phyloP scores from a whole-genome alignment of 1,284 basidiomycete species.

The Apiotrichum gamsii region DNA sequence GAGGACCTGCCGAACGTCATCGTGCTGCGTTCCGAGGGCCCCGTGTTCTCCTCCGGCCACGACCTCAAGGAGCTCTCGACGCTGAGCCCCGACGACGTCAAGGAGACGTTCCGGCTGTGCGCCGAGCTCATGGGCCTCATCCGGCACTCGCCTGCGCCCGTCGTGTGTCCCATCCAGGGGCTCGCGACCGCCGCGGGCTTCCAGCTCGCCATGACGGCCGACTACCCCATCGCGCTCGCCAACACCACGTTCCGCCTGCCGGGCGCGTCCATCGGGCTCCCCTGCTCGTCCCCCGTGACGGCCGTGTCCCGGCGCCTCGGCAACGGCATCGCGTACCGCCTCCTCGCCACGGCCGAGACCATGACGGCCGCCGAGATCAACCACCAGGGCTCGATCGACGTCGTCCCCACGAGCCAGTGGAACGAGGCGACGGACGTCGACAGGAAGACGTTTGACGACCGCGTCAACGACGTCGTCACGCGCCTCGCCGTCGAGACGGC shows the following conservation, averaged over 20 bases:
- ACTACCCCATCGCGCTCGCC: constrained; percentile 16
- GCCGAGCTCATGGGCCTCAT: constrained; percentile 18
- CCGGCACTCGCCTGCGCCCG: constrained; percentile 13
- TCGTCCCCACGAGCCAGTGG: too few species aligned
- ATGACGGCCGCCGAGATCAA: constrained; percentile 8
- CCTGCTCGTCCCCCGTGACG: constrained; percentile 12
- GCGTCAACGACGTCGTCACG: constrained; percentile 7
- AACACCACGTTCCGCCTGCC: constrained; percentile 14
- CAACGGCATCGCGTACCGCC: constrained; percentile 13
- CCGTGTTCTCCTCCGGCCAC: constrained; percentile 16
- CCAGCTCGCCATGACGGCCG: constrained; percentile 17
- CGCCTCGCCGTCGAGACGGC: constrained; percentile 6
- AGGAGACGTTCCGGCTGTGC: constrained; percentile 19
- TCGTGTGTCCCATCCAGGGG: constrained; percentile 13
- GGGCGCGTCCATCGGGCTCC: constrained; percentile 14
- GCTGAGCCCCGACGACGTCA: constrained; percentile 13
- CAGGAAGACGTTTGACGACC: constrained; percentile 8
- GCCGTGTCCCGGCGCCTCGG: constrained; percentile 14
- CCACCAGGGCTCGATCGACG: constrained; percentile 7
- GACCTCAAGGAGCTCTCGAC: constrained; percentile 17
- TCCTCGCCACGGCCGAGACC: constrained; percentile 16
- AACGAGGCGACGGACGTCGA: too few species aligned
- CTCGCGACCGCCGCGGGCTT: constrained; percentile 16
- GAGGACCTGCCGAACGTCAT: constrained; percentile 10
- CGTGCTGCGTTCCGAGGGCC: constrained; percentile 15